These are phyloP conservation scores for Westerdykella aurantiaca DNA, from an alignment of 2,329 filamentous ascomycete species.

Conservation along the genomic window DNA sequence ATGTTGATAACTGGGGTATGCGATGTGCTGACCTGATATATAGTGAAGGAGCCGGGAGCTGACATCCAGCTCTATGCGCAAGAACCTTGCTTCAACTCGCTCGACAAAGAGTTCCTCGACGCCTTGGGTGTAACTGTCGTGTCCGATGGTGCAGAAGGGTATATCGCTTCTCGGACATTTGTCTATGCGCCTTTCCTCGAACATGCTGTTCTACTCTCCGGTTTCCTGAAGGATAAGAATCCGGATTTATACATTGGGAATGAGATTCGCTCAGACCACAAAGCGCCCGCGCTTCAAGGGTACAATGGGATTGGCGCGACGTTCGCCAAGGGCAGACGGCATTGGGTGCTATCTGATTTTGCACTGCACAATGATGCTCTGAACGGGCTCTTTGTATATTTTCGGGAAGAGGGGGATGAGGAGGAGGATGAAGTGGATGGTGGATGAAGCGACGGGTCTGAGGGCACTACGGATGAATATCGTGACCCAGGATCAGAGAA, in stretches of 20 bases:
- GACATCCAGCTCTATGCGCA: slow-evolving; percentile 25
- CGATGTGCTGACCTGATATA: background rate
- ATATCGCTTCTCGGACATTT: slow-evolving; percentile 20
- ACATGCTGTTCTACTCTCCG: slow-evolving; percentile 29
- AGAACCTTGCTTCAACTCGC: slow-evolving; percentile 31
- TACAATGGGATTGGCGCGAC: slow-evolving; percentile 25
- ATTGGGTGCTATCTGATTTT: slow-evolving; percentile 20
- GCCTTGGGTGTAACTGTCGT: slow-evolving; percentile 17
- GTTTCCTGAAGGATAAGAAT: slow-evolving; percentile 24
- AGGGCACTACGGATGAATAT: too few relatives aligned
- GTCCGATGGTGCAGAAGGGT: slow-evolving; percentile 9
- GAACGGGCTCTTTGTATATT: slow-evolving; percentile 31
- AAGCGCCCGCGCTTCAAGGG: slow-evolving; percentile 17
- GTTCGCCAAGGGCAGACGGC: slow-evolving; percentile 16
- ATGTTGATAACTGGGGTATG: background rate
- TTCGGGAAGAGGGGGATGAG: slow-evolving; percentile 9
- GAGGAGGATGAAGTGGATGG: background rate
- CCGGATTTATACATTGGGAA: slow-evolving; percentile 34
- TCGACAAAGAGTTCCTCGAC: slow-evolving; percentile 27
- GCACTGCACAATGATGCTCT: slow-evolving; percentile 28
- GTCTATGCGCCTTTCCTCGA: slow-evolving; percentile 36
- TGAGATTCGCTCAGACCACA: slow-evolving; percentile 31
- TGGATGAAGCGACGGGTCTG: too few relatives aligned
- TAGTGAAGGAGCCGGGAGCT: too few relatives aligned
- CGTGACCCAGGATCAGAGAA: too few relatives aligned